phyloP scores from a whole-genome alignment of 2,329 filamentous ascomycete genomes.

The Botryotinia narcissicola region DNA sequence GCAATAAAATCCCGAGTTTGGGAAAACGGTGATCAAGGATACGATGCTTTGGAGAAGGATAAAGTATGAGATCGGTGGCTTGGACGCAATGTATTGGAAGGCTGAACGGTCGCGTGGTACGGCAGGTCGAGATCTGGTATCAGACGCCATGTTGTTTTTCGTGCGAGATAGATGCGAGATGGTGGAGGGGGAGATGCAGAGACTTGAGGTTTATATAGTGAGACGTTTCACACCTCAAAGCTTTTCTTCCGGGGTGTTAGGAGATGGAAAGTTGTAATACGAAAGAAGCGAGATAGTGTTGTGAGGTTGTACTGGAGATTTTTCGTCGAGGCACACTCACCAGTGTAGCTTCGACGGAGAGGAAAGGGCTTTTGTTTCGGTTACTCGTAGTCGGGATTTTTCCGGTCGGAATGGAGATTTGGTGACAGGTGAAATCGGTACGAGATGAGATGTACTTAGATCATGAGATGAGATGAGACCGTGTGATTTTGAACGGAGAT shows the following conservation, averaged over 20 bases:
- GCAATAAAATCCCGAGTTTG: not conserved
- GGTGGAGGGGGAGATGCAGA: not conserved
- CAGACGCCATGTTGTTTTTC: not conserved
- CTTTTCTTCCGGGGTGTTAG: not conserved
- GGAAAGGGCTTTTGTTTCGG: not conserved
- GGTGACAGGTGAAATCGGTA: not conserved
- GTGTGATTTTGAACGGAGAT: conserved; percentile 4
- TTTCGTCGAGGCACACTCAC: not conserved
- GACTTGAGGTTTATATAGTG: not conserved
- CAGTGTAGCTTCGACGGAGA: not conserved
- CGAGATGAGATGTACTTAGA: conserved; percentile 14
- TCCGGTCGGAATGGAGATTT: not conserved
- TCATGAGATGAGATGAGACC: conserved; percentile 17
- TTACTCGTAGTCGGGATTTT: not conserved
- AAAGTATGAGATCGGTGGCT: conserved; percentile 5
- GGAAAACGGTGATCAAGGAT: conserved; percentile 11
- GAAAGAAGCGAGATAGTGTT: not conserved
- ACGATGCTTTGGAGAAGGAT: not conserved
- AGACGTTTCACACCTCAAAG: not conserved
- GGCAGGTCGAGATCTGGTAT: conserved; percentile 15
- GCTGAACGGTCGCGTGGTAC: conserved; percentile 1
- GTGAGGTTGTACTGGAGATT: not conserved
- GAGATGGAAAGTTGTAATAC: not conserved
- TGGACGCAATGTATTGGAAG: not conserved
- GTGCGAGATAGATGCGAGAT: conserved; percentile 6